phyloP scores from a whole-genome alignment of 768 basidiomycete species.

The Phanerochaete sordida region DNA sequence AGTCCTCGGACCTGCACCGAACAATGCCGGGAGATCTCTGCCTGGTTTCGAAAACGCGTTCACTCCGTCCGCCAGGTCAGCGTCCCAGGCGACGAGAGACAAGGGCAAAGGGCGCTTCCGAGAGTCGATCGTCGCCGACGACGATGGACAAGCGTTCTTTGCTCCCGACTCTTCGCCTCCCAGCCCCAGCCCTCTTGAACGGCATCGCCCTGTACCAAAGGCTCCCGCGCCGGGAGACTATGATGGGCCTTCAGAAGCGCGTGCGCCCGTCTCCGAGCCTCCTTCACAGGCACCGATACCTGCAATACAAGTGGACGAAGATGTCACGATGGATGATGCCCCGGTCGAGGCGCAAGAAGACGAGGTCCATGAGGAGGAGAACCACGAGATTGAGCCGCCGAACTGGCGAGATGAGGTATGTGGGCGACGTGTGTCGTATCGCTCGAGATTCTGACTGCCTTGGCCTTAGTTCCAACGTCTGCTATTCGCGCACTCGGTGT shows the following conservation, averaged over 20 bases:
- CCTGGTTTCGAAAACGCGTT: slow-evolving; percentile 28
- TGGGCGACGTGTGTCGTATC: slow-evolving; percentile 2
- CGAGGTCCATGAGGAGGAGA: background rate
- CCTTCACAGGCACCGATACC: background rate
- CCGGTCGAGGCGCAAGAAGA: background rate
- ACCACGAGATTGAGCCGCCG: slow-evolving; percentile 31
- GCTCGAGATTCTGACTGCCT: slow-evolving; percentile 1
- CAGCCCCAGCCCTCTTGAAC: slow-evolving; percentile 15
- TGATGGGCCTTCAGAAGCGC: background rate
- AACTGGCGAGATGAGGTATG: slow-evolving; percentile 58
- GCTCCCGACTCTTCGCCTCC: slow-evolving; percentile 17
- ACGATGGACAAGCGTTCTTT: slow-evolving; percentile 12
- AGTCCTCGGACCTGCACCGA: background rate
- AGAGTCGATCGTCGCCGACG: slow-evolving; percentile 2
- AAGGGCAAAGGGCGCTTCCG: slow-evolving; percentile 20
- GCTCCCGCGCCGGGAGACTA: background rate
- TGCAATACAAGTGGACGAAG: background rate
- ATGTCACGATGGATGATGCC: background rate
- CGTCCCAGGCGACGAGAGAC: slow-evolving; percentile 3
- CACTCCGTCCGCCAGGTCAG: slow-evolving; percentile 4
- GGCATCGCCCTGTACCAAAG: background rate
- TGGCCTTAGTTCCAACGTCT: slow-evolving; percentile 50
- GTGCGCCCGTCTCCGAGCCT: background rate
- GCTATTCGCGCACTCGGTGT: slow-evolving; percentile 53
- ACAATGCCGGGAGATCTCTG: slow-evolving; percentile 14